A percentile compares a stretch with the other conserved stretches of the same genome.
Conservation (phyloP, 305 asterid genomes). For the Ajuga reptans region DNA sequence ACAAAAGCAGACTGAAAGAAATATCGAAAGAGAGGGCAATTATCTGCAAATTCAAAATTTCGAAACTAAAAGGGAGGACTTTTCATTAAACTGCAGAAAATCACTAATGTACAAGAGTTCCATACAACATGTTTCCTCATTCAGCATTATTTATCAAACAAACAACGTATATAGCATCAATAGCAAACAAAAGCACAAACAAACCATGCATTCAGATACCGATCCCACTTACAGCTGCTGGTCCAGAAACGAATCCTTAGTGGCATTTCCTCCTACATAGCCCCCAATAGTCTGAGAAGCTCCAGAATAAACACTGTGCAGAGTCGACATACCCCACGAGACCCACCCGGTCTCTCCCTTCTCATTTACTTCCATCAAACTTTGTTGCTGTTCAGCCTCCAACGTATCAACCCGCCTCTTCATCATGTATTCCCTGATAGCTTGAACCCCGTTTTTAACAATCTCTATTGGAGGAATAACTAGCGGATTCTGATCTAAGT, state of each 20-base stretch:
- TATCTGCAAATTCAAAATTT: too few species aligned
- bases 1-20: too few species aligned
- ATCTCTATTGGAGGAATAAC: constrained; percentile 47
- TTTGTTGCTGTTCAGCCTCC: constrained; percentile 30
- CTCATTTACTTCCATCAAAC: constrained; percentile 16
- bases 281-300: constrained; percentile 22
- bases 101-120: too few species aligned
- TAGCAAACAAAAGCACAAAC: background rate
- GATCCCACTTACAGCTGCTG: constrained; percentile 31
- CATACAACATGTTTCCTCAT: too few species aligned
- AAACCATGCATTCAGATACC: background rate
- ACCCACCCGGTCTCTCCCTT: constrained; percentile 31
- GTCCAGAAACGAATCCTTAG: constrained; percentile 29
- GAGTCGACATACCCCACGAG: too few species aligned
- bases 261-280: constrained; percentile 16
- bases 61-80: too few species aligned
- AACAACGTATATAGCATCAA: too few species aligned
- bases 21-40: too few species aligned
- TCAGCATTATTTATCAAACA: too few species aligned
- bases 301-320: constrained; percentile 23
- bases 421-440: constrained; percentile 47
- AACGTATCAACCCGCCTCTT: constrained; percentile 36
- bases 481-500: constrained; percentile 53
- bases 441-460: constrained; percentile 35
- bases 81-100: too few species aligned